Base-by-base conservation (phyloP, 345 rosid genomes). In the Conringia planisiliqua region DNA sequence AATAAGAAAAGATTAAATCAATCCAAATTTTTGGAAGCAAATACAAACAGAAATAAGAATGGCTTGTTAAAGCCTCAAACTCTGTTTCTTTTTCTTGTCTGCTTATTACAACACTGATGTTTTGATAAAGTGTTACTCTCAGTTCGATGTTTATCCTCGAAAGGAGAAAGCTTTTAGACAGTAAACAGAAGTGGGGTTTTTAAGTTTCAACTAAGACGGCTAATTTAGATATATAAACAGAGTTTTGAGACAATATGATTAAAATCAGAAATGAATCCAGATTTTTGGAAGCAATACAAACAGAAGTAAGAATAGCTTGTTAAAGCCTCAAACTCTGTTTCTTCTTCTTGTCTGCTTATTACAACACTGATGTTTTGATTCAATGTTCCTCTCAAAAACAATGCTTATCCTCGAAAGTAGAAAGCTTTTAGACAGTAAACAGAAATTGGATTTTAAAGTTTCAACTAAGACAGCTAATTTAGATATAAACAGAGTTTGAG, bases 21-120 rank as follows among this genome's bases (percentile, higher is more conserved):
- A 73, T 63, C 13, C 51, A 54, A 54, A 60, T 61, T 33, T 27
- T 54, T 59, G 58, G 50, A 11, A 26, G 17, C 48, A 54, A 76
- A n/a, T 76, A 76, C 65, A 62, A 62, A 52, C 68, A 48, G 26
- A 40, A 7, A 58, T 44, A 59, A 40, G 43, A 61, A 68, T 60
- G 70, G 64, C 55, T 68, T 68, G 5, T 33, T 7, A 35, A 68
- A 55, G 78, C 78, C 60, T 58, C n/a, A n/a, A n/a, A n/a, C n/a
- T n/a, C n/a, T 1, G 12, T 26, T 62, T 22, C 35, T 5, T 16
- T 11, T 33, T 33, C 39, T 35, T 30, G 46, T 13, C 46, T 40
- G 16, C 6, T 40, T 14, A 13, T 4, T 40, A 40, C n/a, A 13
- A 40, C 6, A 40, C 16, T 40, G 13, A 62, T 7, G 16, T 36